Evolutionary conservation across 2,329 filamentous ascomycete genomes (phyloP).

Genomic region (Celoporthe dispersa): DNA sequence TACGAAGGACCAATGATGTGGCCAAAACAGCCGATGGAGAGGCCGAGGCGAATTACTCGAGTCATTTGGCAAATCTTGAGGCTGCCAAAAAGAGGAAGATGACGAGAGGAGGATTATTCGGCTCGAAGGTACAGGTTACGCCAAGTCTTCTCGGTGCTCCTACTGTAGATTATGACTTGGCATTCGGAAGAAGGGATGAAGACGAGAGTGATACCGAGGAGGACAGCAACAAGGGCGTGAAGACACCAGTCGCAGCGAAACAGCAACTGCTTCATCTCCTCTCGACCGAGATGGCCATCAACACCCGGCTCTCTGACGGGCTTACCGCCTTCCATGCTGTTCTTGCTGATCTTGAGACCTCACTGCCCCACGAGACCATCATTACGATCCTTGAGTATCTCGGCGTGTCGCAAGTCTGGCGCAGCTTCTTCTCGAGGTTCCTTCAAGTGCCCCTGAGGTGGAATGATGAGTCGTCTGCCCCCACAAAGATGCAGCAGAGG

Average conservation of each 20-base stretch:
- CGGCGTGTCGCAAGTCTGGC: constrained; percentile 59
- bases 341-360: constrained; percentile 50
- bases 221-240: constrained; percentile 27
- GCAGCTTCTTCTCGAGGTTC: constrained; percentile 63
- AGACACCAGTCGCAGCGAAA: constrained; percentile 48
- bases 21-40: constrained; percentile 40
- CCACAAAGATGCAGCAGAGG: constrained; percentile 51
- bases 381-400: constrained; percentile 62
- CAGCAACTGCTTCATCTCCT: constrained; percentile 53
- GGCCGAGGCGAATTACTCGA: constrained; percentile 43
- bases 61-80: not conserved
- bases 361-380: constrained; percentile 60
- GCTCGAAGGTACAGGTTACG: constrained; percentile 7
- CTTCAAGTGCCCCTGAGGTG: constrained; percentile 65
- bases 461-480: constrained; percentile 53
- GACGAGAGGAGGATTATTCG: not conserved
- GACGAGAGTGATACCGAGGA: constrained; percentile 29
- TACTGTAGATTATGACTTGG: too few relatives aligned
- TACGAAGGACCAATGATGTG: constrained; percentile 38
- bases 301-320: constrained; percentile 49
- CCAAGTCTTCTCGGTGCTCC: not conserved
- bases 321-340: constrained; percentile 51
- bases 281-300: constrained; percentile 52
- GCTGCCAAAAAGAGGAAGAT: not conserved
- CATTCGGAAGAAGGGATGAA: constrained; percentile 27